Evolutionary conservation across 805 yeast genomes (phyloP).

Genomic region (Saccharomycopsis javanensis): DNA sequence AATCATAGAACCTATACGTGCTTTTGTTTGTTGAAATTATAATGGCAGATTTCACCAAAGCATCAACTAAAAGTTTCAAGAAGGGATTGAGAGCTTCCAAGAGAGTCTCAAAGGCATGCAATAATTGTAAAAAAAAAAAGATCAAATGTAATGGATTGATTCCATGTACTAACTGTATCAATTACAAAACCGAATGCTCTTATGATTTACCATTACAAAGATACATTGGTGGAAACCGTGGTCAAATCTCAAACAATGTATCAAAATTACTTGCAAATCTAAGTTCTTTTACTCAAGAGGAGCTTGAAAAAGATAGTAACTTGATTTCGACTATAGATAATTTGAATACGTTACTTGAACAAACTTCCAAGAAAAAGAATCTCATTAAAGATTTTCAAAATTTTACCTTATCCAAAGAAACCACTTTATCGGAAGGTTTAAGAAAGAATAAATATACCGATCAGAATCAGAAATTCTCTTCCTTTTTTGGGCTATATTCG

Average conservation of each 20-base stretch:
- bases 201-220: slow-evolving; percentile 22
- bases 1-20: neutral
- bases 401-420: slow-evolving; percentile 2
- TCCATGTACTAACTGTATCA: slow-evolving; percentile 36
- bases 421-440: neutral
- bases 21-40: neutral
- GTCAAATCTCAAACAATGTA: neutral
- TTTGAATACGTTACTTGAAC: slow-evolving; percentile 1
- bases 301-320: neutral
- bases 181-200: slow-evolving; percentile 29
- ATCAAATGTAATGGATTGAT: slow-evolving; percentile 38
- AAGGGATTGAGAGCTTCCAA: neutral
- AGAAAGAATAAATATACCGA: slow-evolving; percentile 1
- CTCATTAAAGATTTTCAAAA: neutral
- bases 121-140: slow-evolving; percentile 35
- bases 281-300: no score
- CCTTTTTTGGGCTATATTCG: slow-evolving; percentile 5
- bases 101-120: slow-evolving; percentile 36
- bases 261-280: slow-evolving; percentile 6
- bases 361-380: neutral
- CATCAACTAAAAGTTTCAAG: neutral
- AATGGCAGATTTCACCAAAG: neutral
- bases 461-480: neutral
- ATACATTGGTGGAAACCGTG: neutral
- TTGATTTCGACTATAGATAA: neutral